Conservation (phyloP, 192 early-diverging fungal genomes). For the Coemansia sp. region DNA sequence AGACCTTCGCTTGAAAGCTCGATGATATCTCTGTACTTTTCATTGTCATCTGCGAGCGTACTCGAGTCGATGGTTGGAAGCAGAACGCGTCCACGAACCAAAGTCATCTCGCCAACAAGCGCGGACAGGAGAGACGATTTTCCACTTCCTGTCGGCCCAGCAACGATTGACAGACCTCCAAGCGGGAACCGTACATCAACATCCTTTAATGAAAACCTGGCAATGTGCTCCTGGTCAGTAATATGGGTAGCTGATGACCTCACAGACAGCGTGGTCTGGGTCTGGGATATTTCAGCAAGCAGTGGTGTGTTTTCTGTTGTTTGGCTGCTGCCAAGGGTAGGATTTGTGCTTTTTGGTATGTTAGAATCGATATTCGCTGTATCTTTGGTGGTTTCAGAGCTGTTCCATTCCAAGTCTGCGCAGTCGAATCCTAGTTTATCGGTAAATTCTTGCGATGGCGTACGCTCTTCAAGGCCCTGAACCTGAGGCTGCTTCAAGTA, state of each 20-base stretch:
- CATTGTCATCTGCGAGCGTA: no score
- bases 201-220: constrained; percentile 78
- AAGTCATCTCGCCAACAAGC: no score
- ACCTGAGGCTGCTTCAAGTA: no score
- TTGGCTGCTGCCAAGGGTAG: not conserved
- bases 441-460: not conserved
- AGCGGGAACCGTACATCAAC: no score
- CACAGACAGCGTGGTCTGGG: constrained; percentile 67
- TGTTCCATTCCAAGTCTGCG: constrained; percentile 12
- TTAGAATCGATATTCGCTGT: not conserved
- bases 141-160: no score
- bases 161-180: no score
- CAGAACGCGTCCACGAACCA: no score
- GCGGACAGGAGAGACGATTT: no score
- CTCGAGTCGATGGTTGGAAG: no score
- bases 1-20: no score
- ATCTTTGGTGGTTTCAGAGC: no score
- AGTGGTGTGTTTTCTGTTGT: constrained; percentile 46
- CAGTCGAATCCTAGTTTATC: constrained; percentile 14
- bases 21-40: no score
- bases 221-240: constrained; percentile 77
- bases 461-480: not conserved
- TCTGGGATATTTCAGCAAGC: constrained; percentile 79
- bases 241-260: constrained; percentile 40
- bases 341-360: not conserved